Evolutionary conservation across 768 basidiomycete species (phyloP).

Genomic region (Royoungia palumana): DNA sequence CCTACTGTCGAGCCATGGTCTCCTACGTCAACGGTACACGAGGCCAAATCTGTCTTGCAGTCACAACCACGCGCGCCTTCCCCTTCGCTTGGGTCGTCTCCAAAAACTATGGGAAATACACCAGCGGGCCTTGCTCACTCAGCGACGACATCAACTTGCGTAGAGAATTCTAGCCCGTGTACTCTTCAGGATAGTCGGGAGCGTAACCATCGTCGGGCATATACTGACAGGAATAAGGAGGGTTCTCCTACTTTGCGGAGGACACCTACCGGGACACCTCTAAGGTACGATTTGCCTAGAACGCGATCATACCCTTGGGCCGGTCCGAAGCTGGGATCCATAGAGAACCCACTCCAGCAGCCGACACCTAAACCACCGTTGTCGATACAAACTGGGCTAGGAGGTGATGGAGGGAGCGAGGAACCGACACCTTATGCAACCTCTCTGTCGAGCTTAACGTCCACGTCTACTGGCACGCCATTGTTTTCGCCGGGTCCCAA

Average conservation of each 20-base stretch:
- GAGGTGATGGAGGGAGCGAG: constrained; percentile 26
- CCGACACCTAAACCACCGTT: constrained; percentile 6
- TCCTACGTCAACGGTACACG: neutral
- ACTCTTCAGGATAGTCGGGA: constrained; percentile 14
- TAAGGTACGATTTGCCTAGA: constrained; percentile 25
- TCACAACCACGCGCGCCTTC: neutral
- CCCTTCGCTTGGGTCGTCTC: constrained; percentile 25
- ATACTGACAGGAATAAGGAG: constrained; percentile 43
- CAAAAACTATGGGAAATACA: constrained; percentile 7
- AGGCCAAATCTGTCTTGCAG: constrained; percentile 1
- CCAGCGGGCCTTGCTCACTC: constrained; percentile 6
- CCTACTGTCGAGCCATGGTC: constrained; percentile 42
- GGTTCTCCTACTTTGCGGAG: constrained; percentile 33
- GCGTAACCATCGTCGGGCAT: constrained; percentile 58
- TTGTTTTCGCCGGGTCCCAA: constrained; percentile 41
- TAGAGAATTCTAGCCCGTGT: constrained; percentile 11
- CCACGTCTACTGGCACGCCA: constrained; percentile 43
- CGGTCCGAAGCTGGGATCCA: neutral
- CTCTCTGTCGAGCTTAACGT: constrained; percentile 43
- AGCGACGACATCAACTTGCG: constrained; percentile 5
- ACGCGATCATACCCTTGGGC: constrained; percentile 38
- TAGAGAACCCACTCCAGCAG: constrained; percentile 11
- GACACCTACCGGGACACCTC: constrained; percentile 51
- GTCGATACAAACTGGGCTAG: constrained; percentile 10
- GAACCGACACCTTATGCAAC: constrained; percentile 47